Conservation (phyloP, 257 asterid species). For the Solanum corneliomulleri region DNA sequence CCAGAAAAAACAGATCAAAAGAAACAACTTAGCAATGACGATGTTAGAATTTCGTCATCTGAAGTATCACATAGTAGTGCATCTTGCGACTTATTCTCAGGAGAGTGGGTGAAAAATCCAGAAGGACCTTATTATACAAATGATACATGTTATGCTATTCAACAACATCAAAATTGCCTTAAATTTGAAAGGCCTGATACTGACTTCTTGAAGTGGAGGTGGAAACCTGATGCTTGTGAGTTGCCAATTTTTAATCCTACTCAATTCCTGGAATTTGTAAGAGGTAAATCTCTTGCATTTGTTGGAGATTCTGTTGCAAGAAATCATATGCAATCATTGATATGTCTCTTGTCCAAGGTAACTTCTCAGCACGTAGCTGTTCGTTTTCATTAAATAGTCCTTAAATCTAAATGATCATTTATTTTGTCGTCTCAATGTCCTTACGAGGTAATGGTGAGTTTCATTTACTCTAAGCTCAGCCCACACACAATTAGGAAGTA, state of each 20-base stretch:
- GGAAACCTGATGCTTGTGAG: conserved; percentile 73
- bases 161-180: conserved; percentile 77
- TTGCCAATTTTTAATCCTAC: conserved; percentile 45
- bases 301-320: conserved; percentile 79
- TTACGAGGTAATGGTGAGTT: not conserved
- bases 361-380: not conserved
- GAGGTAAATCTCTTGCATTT: conserved; percentile 58
- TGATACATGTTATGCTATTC: conserved; percentile 53
- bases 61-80: conserved; percentile 6
- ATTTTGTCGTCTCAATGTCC: not conserved
- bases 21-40: not conserved
- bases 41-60: not conserved
- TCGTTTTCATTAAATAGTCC: not conserved
- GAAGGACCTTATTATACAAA: conserved; percentile 75
- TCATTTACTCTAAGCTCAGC: not conserved
- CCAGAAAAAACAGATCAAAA: not conserved
- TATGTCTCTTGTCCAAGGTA: conserved; percentile 70
- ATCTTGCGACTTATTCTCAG: conserved; percentile 54
- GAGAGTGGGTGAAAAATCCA: conserved; percentile 70
- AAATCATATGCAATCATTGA: conserved; percentile 78
- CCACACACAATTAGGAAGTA: not conserved
- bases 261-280: conserved; percentile 32
- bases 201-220: conserved; percentile 56
- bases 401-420: not conserved
- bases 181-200: conserved; percentile 57